Percentiles rank a stretch among this genome's conserved stretches.
Evolutionary conservation across 2,329 filamentous ascomycete species (phyloP).

Genomic region (Aspergillus aculeatinus): DNA sequence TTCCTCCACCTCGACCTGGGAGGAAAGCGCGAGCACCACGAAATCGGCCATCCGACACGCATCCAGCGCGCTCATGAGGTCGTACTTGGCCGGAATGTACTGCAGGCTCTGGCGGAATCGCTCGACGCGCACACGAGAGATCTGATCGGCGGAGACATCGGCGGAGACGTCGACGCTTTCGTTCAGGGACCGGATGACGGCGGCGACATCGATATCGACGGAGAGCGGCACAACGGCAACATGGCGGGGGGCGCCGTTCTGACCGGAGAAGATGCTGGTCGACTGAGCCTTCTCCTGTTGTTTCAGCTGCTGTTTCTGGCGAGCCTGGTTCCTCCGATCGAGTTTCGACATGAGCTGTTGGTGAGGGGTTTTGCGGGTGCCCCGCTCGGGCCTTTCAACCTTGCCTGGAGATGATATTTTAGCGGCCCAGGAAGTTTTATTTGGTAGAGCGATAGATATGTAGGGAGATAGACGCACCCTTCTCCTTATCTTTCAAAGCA

Average conservation of each 20-base stretch:
- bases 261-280: constrained; percentile 78
- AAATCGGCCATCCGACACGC: constrained; percentile 88
- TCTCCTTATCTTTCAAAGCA: constrained; percentile 76
- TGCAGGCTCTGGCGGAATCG: constrained; percentile 94
- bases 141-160: constrained; percentile 58
- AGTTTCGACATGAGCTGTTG: constrained; percentile 98
- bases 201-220: constrained; percentile 64
- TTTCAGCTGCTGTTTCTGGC: constrained; percentile 82
- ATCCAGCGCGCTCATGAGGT: constrained; percentile 76
- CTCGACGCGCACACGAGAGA: constrained; percentile 69
- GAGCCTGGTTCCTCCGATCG: constrained; percentile 89
- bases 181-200: constrained; percentile 70
- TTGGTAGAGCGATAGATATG: neutral
- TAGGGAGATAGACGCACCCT: constrained; percentile 59
- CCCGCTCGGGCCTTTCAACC: constrained; percentile 68
- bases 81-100: constrained; percentile 72
- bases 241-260: constrained; percentile 81
- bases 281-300: constrained; percentile 78
- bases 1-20: constrained; percentile 72
- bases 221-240: constrained; percentile 87
- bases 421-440: neutral
- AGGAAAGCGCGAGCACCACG: constrained; percentile 80
- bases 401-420: constrained; percentile 60
- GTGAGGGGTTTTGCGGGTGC: constrained; percentile 80
- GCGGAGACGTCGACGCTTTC: constrained; percentile 74